These are phyloP conservation scores for Diaporthe eres DNA, from an alignment of 2,329 filamentous ascomycete genomes.

Conservation along the genomic window DNA sequence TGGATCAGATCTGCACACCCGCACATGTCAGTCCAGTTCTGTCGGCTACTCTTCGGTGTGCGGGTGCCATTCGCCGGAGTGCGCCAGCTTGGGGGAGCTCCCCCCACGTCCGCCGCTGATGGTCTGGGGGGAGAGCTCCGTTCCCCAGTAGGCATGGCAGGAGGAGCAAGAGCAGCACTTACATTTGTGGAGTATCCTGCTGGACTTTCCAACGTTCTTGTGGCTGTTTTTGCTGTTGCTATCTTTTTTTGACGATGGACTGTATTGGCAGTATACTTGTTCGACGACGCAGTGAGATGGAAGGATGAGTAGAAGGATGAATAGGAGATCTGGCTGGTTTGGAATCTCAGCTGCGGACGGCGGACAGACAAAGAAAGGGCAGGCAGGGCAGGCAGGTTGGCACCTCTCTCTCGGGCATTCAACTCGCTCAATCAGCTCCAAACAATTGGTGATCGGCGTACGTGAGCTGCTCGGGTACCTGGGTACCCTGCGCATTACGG, in stretches of 20 bases:
- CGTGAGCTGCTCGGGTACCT: constrained; percentile 27
- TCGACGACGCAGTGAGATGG: constrained; percentile 1
- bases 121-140: constrained; percentile 20
- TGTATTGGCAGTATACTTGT: not conserved
- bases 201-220: not conserved
- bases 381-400: not conserved
- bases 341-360: constrained; percentile 20
- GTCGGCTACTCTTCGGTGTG: constrained; percentile 35
- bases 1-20: constrained; percentile 29
- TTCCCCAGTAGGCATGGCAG: not conserved
- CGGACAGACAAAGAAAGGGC: not conserved
- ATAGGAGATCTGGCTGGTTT: constrained; percentile 20
- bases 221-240: not conserved
- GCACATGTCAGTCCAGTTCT: constrained; percentile 37
- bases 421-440: constrained; percentile 29
- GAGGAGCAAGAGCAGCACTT: not conserved
- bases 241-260: not conserved
- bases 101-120: constrained; percentile 28
- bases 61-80: constrained; percentile 34
- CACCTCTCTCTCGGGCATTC: constrained; percentile 21
- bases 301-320: constrained; percentile 20
- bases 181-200: not conserved
- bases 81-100: constrained; percentile 34
- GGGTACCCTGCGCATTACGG: not conserved
- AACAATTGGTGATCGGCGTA: constrained; percentile 25